Conservation (phyloP, 208 protist genomes). For the Leishmania tropica region DNA sequence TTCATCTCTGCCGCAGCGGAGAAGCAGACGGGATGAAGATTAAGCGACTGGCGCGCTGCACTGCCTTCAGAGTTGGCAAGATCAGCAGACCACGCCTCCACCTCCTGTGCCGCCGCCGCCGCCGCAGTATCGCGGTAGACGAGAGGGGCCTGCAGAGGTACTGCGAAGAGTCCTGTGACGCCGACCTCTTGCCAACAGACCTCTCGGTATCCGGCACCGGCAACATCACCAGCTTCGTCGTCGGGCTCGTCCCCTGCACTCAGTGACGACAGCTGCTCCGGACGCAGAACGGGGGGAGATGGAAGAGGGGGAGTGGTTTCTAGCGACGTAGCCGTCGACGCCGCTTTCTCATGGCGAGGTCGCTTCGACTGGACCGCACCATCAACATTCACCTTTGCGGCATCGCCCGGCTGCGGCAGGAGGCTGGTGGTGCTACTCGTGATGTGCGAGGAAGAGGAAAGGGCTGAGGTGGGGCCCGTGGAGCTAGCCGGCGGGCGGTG, state of each 20-base stretch:
- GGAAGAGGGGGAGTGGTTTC: neutral
- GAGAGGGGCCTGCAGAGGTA: slow-evolving; percentile 52
- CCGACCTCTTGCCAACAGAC: slow-evolving; percentile 74
- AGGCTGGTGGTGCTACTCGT: neutral
- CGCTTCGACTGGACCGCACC: slow-evolving; percentile 7
- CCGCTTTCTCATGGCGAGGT: slow-evolving; percentile 23
- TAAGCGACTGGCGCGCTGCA: neutral
- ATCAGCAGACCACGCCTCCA: neutral
- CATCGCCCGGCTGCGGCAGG: neutral
- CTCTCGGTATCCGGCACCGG: neutral
- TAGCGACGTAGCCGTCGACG: neutral
- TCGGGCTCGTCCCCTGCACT: slow-evolving; percentile 30
- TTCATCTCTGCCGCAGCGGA: neutral
- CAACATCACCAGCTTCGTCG: slow-evolving; percentile 17
- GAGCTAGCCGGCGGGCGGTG: slow-evolving; percentile 26
- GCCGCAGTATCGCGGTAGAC: slow-evolving; percentile 18
- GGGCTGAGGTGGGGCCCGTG: neutral
- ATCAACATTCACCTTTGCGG: neutral
- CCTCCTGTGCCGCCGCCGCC: neutral
- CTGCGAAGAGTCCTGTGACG: slow-evolving; percentile 59
- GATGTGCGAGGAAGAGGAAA: neutral
- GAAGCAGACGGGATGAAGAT: slow-evolving; percentile 25
- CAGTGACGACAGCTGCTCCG: neutral
- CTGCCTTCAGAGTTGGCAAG: neutral
- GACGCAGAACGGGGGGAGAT: neutral